Conservation (phyloP, 75 land plant species). For the Pinus taeda region DNA sequence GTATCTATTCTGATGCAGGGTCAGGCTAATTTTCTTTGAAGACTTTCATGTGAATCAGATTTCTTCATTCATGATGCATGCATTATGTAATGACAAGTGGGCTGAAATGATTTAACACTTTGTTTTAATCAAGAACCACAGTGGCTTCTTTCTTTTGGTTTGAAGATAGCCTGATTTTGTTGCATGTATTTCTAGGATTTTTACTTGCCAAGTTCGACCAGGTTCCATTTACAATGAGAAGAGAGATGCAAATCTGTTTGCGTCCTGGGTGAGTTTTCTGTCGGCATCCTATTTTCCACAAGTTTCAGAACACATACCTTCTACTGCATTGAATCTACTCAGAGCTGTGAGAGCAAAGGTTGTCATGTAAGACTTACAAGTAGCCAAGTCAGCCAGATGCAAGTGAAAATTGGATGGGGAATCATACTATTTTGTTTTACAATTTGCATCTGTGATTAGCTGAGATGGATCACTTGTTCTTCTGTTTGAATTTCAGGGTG, state of each 20-base stretch:
- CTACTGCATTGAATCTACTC: not conserved
- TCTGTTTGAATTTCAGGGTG: slow-evolving; percentile 44
- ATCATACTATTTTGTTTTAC: not conserved
- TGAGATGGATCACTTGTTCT: not conserved
- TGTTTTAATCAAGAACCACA: not conserved
- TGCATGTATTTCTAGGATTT: slow-evolving; percentile 21
- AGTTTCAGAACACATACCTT: not conserved
- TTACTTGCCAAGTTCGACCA: slow-evolving; percentile 74
- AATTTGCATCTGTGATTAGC: not conserved
- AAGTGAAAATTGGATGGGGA: not conserved
- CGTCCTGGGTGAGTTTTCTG: slow-evolving; percentile 81
- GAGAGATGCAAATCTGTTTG: slow-evolving; percentile 77
- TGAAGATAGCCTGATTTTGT: not conserved
- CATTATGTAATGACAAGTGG: not conserved
- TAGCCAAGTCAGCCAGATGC: not conserved
- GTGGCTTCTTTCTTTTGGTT: not conserved
- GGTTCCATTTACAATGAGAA: slow-evolving; percentile 81
- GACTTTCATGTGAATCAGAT: not conserved
- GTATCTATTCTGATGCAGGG: slow-evolving; percentile 99
- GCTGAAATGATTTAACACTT: not conserved
- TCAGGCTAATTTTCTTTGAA: slow-evolving; percentile 18
- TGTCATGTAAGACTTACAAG: not conserved
- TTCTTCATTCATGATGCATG: not conserved
- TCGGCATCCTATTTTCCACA: not conserved
- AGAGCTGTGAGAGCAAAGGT: not conserved